Conservation (phyloP, 2,329 filamentous ascomycete genomes). For the Colletotrichum tamarilloi region DNA sequence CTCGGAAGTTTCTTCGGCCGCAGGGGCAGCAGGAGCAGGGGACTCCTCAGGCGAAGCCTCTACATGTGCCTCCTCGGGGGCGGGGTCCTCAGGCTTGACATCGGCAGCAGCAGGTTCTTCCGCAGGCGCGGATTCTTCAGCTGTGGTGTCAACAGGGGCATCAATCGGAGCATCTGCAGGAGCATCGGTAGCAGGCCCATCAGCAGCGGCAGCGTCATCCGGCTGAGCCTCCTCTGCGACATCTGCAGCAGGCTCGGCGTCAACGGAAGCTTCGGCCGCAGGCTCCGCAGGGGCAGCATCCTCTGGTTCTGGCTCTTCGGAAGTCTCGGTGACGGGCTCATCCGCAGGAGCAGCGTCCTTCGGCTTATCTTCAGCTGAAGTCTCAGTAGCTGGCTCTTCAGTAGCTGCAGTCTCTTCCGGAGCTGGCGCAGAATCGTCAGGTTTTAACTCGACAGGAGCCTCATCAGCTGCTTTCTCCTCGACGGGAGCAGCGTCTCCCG, state of each 20-base stretch:
- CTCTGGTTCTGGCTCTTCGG: neutral
- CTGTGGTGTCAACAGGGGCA: no score
- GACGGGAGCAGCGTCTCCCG: neutral
- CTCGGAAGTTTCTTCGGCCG: neutral
- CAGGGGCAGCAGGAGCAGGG: neutral
- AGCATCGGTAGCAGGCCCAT: neutral
- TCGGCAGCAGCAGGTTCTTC: neutral
- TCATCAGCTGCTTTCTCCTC: neutral
- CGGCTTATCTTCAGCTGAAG: neutral
- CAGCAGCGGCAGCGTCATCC: no score
- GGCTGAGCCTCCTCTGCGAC: neutral
- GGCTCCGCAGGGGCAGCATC: neutral
- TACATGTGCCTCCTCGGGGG: neutral
- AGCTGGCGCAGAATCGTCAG: neutral
- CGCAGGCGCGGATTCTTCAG: neutral
- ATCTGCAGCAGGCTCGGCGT: neutral
- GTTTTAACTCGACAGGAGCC: neutral
- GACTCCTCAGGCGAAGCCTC: neutral
- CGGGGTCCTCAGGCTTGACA: neutral
- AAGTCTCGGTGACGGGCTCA: neutral
- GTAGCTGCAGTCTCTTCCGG: neutral
- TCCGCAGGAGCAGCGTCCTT: neutral
- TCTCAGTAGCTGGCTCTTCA: neutral
- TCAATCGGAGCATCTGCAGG: no score
- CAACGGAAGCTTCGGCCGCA: neutral